Percentiles rank a stretch among this genome's conserved stretches.
Conservation (phyloP, 2,329 filamentous ascomycete genomes). For the Fusarium penzigii region DNA sequence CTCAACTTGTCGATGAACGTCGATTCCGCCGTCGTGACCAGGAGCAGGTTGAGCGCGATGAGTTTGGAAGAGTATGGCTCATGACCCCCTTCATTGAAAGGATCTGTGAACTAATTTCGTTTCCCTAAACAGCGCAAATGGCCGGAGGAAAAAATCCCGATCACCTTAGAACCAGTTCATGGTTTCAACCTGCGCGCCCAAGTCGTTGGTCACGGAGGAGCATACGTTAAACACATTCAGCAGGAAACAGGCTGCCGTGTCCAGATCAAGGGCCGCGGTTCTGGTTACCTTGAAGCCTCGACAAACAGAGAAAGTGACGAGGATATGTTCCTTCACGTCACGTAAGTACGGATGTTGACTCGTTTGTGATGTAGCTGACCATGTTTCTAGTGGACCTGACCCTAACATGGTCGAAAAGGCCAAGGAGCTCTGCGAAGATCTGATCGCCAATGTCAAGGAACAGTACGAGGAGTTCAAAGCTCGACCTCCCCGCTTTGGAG, state of each 20-base stretch:
- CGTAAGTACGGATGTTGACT: slow-evolving; percentile 57
- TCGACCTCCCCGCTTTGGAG: slow-evolving; percentile 68
- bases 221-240: slow-evolving; percentile 98
- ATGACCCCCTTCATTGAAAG: not conserved
- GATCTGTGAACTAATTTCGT: slow-evolving; percentile 10
- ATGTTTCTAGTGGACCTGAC: slow-evolving; percentile 72
- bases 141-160: slow-evolving; percentile 94
- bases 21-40: slow-evolving; percentile 83
- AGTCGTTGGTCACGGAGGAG: slow-evolving; percentile 90
- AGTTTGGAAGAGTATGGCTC: slow-evolving; percentile 76
- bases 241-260: slow-evolving; percentile 93
- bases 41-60: slow-evolving; percentile 83
- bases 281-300: slow-evolving; percentile 86
- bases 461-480: slow-evolving; percentile 92
- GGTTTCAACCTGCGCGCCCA: slow-evolving; percentile 97
- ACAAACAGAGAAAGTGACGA: slow-evolving; percentile 93
- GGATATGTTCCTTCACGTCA: slow-evolving; percentile 94
- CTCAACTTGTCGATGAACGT: slow-evolving; percentile 91
- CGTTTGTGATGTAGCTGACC: slow-evolving; percentile 24
- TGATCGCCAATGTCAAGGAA: slow-evolving; percentile 82
- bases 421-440: slow-evolving; percentile 84
- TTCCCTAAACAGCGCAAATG: slow-evolving; percentile 78
- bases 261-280: slow-evolving; percentile 96
- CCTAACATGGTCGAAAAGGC: slow-evolving; percentile 81
- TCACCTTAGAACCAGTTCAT: slow-evolving; percentile 84